Base-by-base conservation (phyloP, 1,139 yeast species). In the Tardiomyces digboiensis region DNA sequence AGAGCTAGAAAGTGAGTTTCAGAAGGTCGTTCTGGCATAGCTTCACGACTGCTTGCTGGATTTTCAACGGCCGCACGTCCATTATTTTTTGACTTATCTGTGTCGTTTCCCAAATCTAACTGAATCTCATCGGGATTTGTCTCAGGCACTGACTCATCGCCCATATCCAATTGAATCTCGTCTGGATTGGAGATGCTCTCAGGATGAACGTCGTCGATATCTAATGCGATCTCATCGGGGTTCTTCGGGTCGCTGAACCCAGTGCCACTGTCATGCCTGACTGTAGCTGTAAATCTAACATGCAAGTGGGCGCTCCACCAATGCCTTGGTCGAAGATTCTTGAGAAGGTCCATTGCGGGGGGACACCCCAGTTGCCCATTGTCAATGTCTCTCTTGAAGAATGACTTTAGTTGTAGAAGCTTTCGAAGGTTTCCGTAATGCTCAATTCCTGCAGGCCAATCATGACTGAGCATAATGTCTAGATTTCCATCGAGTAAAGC, bases 291-390 rank as follows among this genome's bases (percentile, higher is more conserved):
- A 57, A 77, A 91, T 44, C 68, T 67, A 1, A 82, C 89, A 63
- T 91, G 99, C 47, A 91, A 63, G 67, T 91, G 99, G 2, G 94
- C 94, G 51, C 94, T 77, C 49, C 85, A 76, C 98, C 97, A 91
- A 60, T 75, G 71, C 19, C 62, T 52, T 0, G 98, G 97, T 54
- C 66, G 69, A 46, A 88, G 54, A 13, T 59, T 54, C 38, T 69
- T 58, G 48, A 91, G 60, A 26, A 89, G 60, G 19, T 68, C 64
- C 67, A 74, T 70, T 39, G 78, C 77, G n/a, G 84, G 70, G 0
- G 93, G 88, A 23, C 84, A 83, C 0, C 99, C 99, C 43, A 91
- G 65, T 21, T 66, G 65, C 1, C 80, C 78, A 2, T 64, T 66
- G 2, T 69, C 64, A 1, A 88, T 73, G 60, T 91, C 97, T 1